A percentile compares a stretch with the other conserved stretches of the same genome.
Conservation (phyloP, 495 filamentous ascomycete genomes). For the Neurospora sp. region DNA sequence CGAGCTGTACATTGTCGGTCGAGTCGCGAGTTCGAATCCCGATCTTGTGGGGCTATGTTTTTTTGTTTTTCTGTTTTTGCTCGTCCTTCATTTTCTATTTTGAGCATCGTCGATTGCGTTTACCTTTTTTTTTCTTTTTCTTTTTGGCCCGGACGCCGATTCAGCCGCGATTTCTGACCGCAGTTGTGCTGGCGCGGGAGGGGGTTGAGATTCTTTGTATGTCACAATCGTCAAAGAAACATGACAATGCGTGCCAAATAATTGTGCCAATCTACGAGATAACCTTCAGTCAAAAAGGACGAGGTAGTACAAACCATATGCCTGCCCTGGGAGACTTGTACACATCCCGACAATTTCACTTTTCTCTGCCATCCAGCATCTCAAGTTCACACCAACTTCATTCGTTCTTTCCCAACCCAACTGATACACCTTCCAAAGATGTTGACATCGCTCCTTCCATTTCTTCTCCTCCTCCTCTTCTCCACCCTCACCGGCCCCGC, state of each 20-base stretch:
- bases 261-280: too few relatives aligned
- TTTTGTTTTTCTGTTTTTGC: too few relatives aligned
- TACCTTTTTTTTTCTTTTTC: too few relatives aligned
- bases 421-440: neutral
- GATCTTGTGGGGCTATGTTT: too few relatives aligned
- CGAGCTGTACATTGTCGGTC: too few relatives aligned
- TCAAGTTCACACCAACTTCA: neutral
- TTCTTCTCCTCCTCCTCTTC: neutral
- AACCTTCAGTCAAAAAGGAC: too few relatives aligned
- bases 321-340: neutral
- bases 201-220: neutral
- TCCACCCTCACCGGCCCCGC: neutral
- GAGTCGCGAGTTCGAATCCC: too few relatives aligned
- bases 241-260: neutral
- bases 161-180: too few relatives aligned
- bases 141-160: too few relatives aligned
- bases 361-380: neutral
- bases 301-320: too few relatives aligned
- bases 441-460: neutral
- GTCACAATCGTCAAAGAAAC: neutral
- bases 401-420: neutral
- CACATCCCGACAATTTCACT: neutral
- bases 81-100: too few relatives aligned
- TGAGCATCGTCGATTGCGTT: too few relatives aligned
- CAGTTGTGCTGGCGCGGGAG: neutral